These are phyloP conservation scores for Macrocystidia cucumis DNA, from an alignment of 1,284 basidiomycete species.

Conservation along the genomic window DNA sequence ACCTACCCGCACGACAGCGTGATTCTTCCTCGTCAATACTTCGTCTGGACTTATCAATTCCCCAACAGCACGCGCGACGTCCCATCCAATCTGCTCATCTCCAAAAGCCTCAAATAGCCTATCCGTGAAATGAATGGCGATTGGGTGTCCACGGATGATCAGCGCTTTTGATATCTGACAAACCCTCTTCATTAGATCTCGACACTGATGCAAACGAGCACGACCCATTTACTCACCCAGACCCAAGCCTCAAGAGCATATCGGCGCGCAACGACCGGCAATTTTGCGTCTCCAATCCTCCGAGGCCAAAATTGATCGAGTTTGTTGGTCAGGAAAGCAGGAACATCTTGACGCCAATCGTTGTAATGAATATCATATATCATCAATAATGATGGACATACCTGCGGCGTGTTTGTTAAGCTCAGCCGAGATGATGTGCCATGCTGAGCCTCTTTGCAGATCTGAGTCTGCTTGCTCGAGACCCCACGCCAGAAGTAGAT, in stretches of 20 bases:
- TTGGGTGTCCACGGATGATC: slow-evolving; percentile 64
- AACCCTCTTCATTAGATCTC: too few relatives aligned
- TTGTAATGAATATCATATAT: background rate
- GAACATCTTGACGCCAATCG: slow-evolving; percentile 30
- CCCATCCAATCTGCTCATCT: slow-evolving; percentile 51
- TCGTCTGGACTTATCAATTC: slow-evolving; percentile 51
- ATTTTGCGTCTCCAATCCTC: slow-evolving; percentile 27
- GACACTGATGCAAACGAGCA: too few relatives aligned
- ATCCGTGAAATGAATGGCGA: slow-evolving; percentile 51
- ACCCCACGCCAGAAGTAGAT: slow-evolving; percentile 51
- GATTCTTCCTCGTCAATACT: slow-evolving; percentile 70
- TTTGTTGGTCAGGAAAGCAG: slow-evolving; percentile 34
- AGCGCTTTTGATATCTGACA: slow-evolving; percentile 75
- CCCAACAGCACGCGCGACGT: slow-evolving; percentile 71
- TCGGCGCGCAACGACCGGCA: slow-evolving; percentile 33
- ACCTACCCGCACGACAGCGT: slow-evolving; percentile 68
- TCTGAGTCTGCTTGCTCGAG: slow-evolving; percentile 39
- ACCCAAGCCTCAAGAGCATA: slow-evolving; percentile 57
- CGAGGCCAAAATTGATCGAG: slow-evolving; percentile 39
- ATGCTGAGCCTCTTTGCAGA: slow-evolving; percentile 50
- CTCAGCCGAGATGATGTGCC: slow-evolving; percentile 58
- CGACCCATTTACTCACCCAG: slow-evolving; percentile 44
- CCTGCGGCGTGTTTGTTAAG: slow-evolving; percentile 73
- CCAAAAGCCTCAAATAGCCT: slow-evolving; percentile 63
- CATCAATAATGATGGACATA: slow-evolving; percentile 18